Evolutionary conservation across 352 stramenopile species (phyloP).

Genomic region (Globisporangium solare): DNA sequence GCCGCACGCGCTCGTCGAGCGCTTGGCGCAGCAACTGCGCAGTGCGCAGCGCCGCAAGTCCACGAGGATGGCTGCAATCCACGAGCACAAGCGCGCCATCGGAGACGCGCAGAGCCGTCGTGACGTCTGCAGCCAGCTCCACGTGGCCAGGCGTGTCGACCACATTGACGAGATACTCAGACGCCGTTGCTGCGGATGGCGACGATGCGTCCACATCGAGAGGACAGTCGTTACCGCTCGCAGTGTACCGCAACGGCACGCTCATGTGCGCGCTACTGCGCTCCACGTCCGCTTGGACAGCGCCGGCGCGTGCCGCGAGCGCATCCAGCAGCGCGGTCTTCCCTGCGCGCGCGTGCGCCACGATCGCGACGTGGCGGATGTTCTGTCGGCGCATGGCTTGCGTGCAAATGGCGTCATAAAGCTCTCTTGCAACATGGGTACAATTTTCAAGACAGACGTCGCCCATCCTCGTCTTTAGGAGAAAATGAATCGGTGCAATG

Average conservation of each 20-base stretch:
- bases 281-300: too few relatives aligned
- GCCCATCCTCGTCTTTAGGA: background rate
- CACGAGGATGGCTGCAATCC: constrained; percentile 90
- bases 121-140: constrained; percentile 99
- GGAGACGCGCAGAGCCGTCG: constrained; percentile 97
- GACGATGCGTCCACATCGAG: background rate
- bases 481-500: background rate
- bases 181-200: background rate
- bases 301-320: background rate
- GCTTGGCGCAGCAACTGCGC: constrained; percentile 98
- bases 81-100: constrained; percentile 85
- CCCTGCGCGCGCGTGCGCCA: background rate
- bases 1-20: constrained; percentile 96
- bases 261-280: background rate
- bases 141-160: constrained; percentile 99
- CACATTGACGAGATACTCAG: constrained; percentile 98
- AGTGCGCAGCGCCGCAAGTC: constrained; percentile 99
- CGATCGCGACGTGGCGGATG: background rate
- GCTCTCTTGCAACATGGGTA: too few relatives aligned
- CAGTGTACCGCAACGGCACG: background rate
- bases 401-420: background rate
- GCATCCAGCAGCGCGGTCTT: background rate
- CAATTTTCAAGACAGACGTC: background rate
- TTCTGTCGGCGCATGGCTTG: background rate
- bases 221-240: too few relatives aligned